These are phyloP conservation scores for Chlamydomonas reinhardtii DNA, from an alignment of 163 green algal genomes.

Conservation along the genomic window DNA sequence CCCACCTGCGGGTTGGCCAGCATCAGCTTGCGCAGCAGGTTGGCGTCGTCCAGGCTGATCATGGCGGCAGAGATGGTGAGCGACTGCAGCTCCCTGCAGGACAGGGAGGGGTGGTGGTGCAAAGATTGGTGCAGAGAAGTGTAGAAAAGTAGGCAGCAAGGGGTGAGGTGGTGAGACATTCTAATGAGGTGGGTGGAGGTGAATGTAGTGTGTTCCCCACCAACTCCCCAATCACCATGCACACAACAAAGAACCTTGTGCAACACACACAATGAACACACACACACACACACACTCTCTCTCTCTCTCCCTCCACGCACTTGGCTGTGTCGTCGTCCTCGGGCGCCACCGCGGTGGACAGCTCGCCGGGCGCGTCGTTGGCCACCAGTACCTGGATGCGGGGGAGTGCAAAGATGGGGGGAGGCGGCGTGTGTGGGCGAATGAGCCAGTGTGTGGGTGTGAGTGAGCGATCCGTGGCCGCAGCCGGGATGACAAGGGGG, in stretches of 20 bases:
- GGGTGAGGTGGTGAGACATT: background rate
- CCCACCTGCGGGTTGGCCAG: background rate
- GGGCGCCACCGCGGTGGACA: constrained; percentile 89
- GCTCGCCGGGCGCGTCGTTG: constrained; percentile 78
- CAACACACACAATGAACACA: too few species aligned
- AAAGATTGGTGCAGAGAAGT: too few species aligned
- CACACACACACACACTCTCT: too few species aligned
- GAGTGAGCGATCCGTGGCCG: too few species aligned
- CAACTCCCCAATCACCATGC: too few species aligned
- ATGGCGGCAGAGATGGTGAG: constrained; percentile 89
- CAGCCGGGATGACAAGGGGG: too few species aligned
- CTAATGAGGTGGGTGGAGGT: too few species aligned
- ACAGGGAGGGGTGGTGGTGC: background rate
- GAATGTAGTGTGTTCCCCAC: too few species aligned
- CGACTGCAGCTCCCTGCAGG: constrained; percentile 73
- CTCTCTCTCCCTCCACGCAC: constrained; percentile 7
- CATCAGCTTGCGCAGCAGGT: constrained; percentile 82
- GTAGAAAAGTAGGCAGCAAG: background rate
- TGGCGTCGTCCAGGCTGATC: constrained; percentile 77
- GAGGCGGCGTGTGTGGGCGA: background rate
- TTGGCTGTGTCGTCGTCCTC: constrained; percentile 74
- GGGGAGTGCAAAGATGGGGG: background rate
- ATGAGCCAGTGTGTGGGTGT: too few species aligned
- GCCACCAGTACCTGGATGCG: constrained; percentile 72
- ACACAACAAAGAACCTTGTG: too few species aligned